Base-by-base conservation (phyloP, 805 yeast genomes). In the Hanseniaspora osmophila region DNA sequence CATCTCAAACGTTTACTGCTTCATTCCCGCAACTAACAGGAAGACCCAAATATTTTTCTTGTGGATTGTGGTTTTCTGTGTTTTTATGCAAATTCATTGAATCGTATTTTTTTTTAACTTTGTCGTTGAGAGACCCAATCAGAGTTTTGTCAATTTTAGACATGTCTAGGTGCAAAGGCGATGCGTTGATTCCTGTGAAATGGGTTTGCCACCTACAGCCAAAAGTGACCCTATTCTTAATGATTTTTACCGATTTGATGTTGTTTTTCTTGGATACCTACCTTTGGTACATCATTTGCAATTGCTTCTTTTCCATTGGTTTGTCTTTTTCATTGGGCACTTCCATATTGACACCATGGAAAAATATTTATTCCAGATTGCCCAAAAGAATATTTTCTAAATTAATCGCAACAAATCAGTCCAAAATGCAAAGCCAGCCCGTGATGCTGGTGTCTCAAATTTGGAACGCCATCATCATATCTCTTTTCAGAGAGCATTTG, bases 281-380 rank as follows among this genome's bases (percentile, higher is more conserved):
- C 53, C 64, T 84, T 15, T 84, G 95, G 95, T 84, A 83, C 54
- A 84, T 84, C 47, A 69, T 84, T 37, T 81, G 90, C 75, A 84
- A 79, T 55, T 80, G 92, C 0, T 55, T 74, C 0, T 80, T 82
- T 47, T 84, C 94, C 0, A 80, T 84, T 5, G 70, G 78, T 45
- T 66, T 84, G 6, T 80, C 92, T 0, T 70, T 80, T 51, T 76
- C 80, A 38, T 69, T 79, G 49, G 95, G 95, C 1, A 78, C 83
- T 5, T 83, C 94, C 0, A 77, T 84, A 10, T 80, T 90, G 81
- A 82, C 92, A 1, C 95, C 95, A 0, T 84, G 94, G 94, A 74
- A 84, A 58, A 84, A 83, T 54, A 74, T 81, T 30, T 84, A 80
- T 57, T 73, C 85, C 4, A 66, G 87, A 43, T 63, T 86, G 29